Conservation (phyloP, 371 early-diverging fungal species). For the Mortierella sp. region DNA sequence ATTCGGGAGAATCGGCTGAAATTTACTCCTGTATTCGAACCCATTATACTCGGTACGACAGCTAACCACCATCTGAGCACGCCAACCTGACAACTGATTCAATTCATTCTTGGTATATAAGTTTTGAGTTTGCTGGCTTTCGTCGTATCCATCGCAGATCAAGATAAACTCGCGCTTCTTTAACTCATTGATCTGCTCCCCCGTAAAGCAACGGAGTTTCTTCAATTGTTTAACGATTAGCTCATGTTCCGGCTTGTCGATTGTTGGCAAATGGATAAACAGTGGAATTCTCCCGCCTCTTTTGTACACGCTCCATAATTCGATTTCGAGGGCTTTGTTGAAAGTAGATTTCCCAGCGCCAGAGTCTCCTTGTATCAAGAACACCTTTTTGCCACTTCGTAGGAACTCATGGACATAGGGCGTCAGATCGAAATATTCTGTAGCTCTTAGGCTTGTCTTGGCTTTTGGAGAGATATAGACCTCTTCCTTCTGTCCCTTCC, state of each 20-base stretch:
- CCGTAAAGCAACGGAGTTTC: background rate
- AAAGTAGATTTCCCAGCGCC: constrained; percentile 22
- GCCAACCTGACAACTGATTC: constrained; percentile 10
- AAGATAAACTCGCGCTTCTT: no score
- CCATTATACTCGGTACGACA: no score
- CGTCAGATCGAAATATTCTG: constrained; percentile 2
- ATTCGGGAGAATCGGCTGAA: constrained; percentile 1
- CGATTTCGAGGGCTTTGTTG: constrained; percentile 1
- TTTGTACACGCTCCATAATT: constrained; percentile 7
- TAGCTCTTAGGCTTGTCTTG: constrained; percentile 3
- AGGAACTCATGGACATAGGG: constrained; percentile 10
- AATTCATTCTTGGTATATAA: constrained; percentile 9
- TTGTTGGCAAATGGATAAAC: constrained; percentile 6
- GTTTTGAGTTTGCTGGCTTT: no score
- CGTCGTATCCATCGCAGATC: no score
- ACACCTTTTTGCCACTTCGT: constrained; percentile 4
- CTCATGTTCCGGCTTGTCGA: constrained; percentile 6
- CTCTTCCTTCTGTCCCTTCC: background rate
- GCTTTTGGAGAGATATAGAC: no score
- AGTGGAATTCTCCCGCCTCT: constrained; percentile 4
- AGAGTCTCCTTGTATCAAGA: constrained; percentile 16
- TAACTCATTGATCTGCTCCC: constrained; percentile 13
- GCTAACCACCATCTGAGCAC: no score
- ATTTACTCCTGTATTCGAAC: background rate
- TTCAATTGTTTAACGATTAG: constrained; percentile 15